Percentiles rank a stretch among this genome's conserved stretches.
Evolutionary conservation across 148 eudicot genomes (phyloP).

Genomic region (Polygonum maritimum): DNA sequence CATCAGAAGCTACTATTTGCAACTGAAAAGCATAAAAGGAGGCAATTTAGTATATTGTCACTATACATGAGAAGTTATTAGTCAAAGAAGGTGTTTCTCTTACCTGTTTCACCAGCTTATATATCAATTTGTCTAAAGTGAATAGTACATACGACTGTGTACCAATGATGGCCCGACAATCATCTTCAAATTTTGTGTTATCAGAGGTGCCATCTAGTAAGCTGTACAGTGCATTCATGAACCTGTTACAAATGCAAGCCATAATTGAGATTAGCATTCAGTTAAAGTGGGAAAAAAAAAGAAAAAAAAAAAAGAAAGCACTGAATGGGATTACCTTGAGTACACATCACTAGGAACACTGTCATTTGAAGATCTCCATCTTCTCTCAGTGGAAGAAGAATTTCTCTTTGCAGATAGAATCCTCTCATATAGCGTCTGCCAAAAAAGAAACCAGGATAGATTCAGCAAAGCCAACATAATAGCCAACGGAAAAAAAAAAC

Average conservation of each 20-base stretch:
- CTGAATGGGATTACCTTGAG: conserved; percentile 39
- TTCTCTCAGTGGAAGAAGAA: conserved; percentile 46
- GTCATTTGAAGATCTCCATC: conserved; percentile 61
- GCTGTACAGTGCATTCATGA: conserved; percentile 62
- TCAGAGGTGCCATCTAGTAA: conserved; percentile 92
- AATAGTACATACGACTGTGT: conserved; percentile 87
- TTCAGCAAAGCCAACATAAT: not conserved
- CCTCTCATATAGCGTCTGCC: conserved; percentile 70
- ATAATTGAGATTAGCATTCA: not conserved
- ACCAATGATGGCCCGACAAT: conserved; percentile 79
- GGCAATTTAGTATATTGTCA: not conserved
- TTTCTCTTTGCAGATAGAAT: conserved; percentile 59
- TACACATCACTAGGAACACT: conserved; percentile 43
- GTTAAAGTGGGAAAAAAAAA: not conserved
- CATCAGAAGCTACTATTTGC: conserved; percentile 78
- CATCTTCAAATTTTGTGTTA: conserved; percentile 93
- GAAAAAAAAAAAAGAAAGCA: not conserved
- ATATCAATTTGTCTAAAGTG: conserved; percentile 91
- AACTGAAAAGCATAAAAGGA: conserved; percentile 41
- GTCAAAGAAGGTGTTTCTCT: not conserved
- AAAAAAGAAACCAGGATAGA: not conserved
- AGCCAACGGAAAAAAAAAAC: not conserved
- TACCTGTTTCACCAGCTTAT: conserved; percentile 95
- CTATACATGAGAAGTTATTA: not conserved
- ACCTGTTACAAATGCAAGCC: conserved; percentile 36